These are phyloP conservation scores for Umbelopsis sp. DNA, from an alignment of 192 early-diverging fungal genomes.

Conservation along the genomic window DNA sequence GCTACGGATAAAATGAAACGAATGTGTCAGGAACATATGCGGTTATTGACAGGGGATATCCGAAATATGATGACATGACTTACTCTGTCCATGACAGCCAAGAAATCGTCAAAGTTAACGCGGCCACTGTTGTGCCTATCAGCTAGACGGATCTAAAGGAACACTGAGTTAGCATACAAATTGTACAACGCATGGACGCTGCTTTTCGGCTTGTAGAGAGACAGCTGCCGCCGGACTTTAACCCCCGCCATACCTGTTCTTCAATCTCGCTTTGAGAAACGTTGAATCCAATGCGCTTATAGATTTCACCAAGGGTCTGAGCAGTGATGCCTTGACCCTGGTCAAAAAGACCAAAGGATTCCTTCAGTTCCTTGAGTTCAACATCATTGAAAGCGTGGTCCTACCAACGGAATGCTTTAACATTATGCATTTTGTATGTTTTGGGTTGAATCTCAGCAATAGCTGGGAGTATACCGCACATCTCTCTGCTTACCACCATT, in stretches of 20 bases:
- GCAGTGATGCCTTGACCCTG: conserved; percentile 32
- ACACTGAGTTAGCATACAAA: conserved; percentile 1
- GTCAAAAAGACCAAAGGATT: conserved; percentile 22
- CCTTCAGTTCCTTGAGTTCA: conserved; percentile 26
- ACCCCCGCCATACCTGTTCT: conserved; percentile 27
- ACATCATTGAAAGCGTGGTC: conserved; percentile 24
- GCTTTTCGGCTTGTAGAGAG: not conserved
- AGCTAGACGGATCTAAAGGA: not conserved
- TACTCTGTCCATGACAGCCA: conserved; percentile 28
- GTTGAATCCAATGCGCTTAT: conserved; percentile 20
- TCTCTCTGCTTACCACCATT: conserved; percentile 1
- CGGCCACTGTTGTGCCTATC: conserved; percentile 2
- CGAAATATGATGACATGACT: too few relatives aligned
- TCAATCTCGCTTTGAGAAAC: conserved; percentile 30
- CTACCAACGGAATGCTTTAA: not conserved
- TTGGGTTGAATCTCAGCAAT: conserved; percentile 15
- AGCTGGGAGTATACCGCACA: not conserved
- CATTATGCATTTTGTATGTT: not conserved
- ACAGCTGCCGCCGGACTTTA: conserved; percentile 5
- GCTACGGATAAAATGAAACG: not conserved
- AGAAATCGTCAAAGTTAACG: conserved; percentile 30
- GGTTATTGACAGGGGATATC: not conserved
- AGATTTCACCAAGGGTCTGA: conserved; percentile 27
- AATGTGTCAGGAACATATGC: not conserved
- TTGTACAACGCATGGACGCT: not conserved